phyloP scores from a whole-genome alignment of 179 eudicot species.

The Gypsophila paniculata region DNA sequence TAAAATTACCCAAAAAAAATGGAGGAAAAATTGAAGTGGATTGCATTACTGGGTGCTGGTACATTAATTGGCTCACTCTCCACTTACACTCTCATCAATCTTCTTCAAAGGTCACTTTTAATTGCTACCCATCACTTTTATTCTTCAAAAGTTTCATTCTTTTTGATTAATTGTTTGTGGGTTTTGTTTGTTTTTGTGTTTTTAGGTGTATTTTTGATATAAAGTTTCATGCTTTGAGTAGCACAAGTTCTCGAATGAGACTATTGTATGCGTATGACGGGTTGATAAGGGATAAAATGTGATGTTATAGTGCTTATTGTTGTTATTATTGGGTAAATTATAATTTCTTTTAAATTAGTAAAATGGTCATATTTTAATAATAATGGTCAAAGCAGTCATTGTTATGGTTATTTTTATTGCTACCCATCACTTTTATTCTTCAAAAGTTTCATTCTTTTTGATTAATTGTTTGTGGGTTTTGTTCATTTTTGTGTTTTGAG shows the following conservation, averaged over 20 bases:
- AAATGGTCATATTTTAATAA: no score
- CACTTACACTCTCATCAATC: constrained; percentile 61
- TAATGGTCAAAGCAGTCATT: no score
- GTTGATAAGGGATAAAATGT: no score
- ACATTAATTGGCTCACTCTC: constrained; percentile 76
- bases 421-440: not conserved
- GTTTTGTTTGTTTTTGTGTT: not conserved
- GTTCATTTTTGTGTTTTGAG: not conserved
- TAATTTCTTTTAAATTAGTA: no score
- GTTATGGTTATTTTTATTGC: no score
- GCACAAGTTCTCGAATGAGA: no score
- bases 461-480: not conserved
- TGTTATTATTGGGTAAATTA: no score
- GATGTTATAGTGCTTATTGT: no score
- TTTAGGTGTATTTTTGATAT: not conserved
- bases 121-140: not conserved
- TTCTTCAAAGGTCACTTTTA: constrained; percentile 46
- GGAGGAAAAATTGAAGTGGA: constrained; percentile 57
- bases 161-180: not conserved
- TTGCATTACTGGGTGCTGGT: constrained; percentile 67
- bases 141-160: no score
- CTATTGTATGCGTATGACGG: no score
- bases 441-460: no score
- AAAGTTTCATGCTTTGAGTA: not conserved
- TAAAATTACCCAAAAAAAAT: constrained; percentile 23